Base-by-base conservation (phyloP, 2,329 filamentous ascomycete genomes). In the Arthroderma uncinatum region DNA sequence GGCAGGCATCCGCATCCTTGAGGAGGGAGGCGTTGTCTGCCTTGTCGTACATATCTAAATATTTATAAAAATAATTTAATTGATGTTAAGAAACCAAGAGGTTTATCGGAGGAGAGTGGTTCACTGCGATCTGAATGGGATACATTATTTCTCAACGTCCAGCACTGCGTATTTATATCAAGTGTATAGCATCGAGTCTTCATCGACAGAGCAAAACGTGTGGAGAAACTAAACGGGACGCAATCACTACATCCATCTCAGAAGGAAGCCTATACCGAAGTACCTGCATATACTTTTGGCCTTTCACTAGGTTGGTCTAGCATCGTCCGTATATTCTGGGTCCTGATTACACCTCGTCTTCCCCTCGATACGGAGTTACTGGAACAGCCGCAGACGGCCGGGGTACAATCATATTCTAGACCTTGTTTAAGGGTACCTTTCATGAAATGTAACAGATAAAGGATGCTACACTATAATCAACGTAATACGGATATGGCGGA, bases 1-100 rank as follows among this genome's bases (percentile, higher is more conserved):
- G 66, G 60, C 76, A 71, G 60, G 70, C 70, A 61, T 72, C 64
- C 33, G 72, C 68, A 55, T 53, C 48, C 19, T 19, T 53, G 48
- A 53, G 48, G 12, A 53, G 48, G 19, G 28, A 33, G 28, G 28
- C 33, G 48, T 53, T 53, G 48, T 53, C 48, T 9, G 16, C 30
- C 16, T 53, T 9, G 14, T 34, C 28, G 21, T 33, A 21, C 48
- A 53, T 53, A 34, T 1, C 6, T 25, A 48, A 19, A 1, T 25
- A 23, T 25, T 48, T 48, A 34, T 25, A 12, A 25, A 12, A 48
- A 5, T 25, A 42, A 4, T 39, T 4, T 39, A 42, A 19, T 9
- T 19, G 42, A 19, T 14, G 8, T 30, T 19, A 28, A 28, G 42
- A n/a, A 48, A 19, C 34, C 28, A 4, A 37, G 9, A 37, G 4